Percentiles rank a stretch among this genome's conserved stretches.
phyloP scores from a whole-genome alignment of 2,329 filamentous ascomycete species.

The Trichoderma harzianum region DNA sequence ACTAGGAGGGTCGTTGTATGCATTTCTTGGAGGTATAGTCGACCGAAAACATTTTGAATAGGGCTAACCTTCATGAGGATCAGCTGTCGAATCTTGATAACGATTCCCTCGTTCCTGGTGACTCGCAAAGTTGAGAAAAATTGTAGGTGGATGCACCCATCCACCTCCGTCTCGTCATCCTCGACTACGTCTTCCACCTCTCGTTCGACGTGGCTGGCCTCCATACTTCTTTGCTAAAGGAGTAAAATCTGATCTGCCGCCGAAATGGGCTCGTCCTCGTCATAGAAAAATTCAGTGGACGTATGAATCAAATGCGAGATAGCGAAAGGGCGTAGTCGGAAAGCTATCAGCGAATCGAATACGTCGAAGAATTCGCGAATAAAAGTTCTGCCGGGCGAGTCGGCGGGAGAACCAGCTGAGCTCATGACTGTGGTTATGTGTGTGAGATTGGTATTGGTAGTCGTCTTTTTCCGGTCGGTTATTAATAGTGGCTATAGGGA shows the following conservation, averaged over 20 bases:
- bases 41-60: not conserved
- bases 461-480: no score
- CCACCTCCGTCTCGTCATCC: not conserved
- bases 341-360: not conserved
- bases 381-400: not conserved
- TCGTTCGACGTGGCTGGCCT: not conserved
- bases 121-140: not conserved
- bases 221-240: not conserved
- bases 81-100: not conserved
- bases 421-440: no score
- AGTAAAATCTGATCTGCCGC: not conserved
- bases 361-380: not conserved
- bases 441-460: no score
- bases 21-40: not conserved
- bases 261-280: not conserved
- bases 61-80: not conserved
- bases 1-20: not conserved
- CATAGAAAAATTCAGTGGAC: not conserved
- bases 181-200: not conserved
- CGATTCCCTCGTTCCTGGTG: not conserved
- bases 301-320: not conserved
- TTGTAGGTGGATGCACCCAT: not conserved
- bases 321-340: not conserved
- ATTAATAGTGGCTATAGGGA: not conserved
- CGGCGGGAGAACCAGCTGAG: not conserved